A percentile compares a stretch with the other conserved stretches of the same genome.
phyloP scores from a whole-genome alignment of 1,284 basidiomycete genomes.

The Phellopilus nigrolimitatus region DNA sequence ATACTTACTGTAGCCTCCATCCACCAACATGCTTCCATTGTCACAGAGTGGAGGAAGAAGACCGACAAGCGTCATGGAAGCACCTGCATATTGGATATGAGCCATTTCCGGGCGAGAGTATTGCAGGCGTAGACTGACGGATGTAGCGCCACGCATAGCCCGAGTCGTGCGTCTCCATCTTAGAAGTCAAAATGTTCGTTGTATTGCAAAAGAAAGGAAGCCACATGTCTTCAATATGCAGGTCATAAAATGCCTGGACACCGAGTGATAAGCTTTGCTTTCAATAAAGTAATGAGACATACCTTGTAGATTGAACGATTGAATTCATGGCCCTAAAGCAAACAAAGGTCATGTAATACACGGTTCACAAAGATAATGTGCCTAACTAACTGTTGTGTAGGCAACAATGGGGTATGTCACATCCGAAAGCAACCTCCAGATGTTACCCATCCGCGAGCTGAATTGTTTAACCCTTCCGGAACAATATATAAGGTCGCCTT shows the following conservation, averaged over 20 bases:
- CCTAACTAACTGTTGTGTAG: constrained; percentile 82
- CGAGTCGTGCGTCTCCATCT: constrained; percentile 96
- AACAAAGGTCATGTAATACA: constrained; percentile 15
- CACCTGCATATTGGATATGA: constrained; percentile 49
- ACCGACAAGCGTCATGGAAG: constrained; percentile 97
- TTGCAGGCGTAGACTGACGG: constrained; percentile 46
- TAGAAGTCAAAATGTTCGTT: constrained; percentile 96
- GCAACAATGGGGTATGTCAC: constrained; percentile 96
- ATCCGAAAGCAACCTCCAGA: constrained; percentile 93
- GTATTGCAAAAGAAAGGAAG: constrained; percentile 98
- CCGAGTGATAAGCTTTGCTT: constrained; percentile 9
- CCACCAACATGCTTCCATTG: constrained; percentile 90
- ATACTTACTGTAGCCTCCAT: constrained; percentile 83
- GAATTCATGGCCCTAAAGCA: constrained; percentile 80
- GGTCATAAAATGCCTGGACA: constrained; percentile 77
- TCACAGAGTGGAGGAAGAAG: constrained; percentile 93
- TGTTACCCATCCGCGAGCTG: constrained; percentile 86
- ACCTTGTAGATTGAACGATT: constrained; percentile 82
- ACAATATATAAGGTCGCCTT: constrained; percentile 86
- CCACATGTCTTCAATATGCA: constrained; percentile 99
- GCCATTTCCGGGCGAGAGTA: constrained; percentile 1
- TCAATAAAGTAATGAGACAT: constrained; percentile 15
- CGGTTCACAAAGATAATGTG: constrained; percentile 24
- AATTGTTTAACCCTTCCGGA: constrained; percentile 89
- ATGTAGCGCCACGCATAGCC: constrained; percentile 93